phyloP scores from a whole-genome alignment of 768 basidiomycete genomes.

The Lentinula lateritia region DNA sequence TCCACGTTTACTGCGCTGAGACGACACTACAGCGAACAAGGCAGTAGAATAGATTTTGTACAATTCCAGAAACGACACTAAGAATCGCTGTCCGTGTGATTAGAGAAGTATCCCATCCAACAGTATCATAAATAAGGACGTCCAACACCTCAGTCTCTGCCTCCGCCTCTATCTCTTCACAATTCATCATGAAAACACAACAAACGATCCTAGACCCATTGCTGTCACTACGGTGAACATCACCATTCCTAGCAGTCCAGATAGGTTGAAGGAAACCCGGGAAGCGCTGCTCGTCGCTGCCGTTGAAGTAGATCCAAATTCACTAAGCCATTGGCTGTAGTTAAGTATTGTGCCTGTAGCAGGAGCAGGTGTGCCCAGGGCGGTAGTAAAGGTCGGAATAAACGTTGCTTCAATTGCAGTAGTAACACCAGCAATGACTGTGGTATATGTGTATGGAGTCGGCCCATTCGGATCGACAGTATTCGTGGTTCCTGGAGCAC shows the following conservation, averaged over 20 bases:
- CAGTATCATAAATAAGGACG: background rate
- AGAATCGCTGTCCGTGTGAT: background rate
- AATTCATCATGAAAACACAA: background rate
- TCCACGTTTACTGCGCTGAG: background rate
- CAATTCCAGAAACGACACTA: background rate
- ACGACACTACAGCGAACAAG: background rate
- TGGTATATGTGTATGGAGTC: conserved; percentile 9
- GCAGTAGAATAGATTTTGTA: background rate
- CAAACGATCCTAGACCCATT: background rate
- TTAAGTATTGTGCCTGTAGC: conserved; percentile 4
- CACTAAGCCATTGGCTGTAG: conserved; percentile 5
- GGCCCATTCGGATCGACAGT: background rate
- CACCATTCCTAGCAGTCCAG: background rate
- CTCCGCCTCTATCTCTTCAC: background rate
- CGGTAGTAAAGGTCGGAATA: conserved; percentile 3
- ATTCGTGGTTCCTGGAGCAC: background rate
- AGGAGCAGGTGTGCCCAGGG: background rate
- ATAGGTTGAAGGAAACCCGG: background rate
- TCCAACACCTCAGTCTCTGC: background rate
- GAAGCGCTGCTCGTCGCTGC: background rate
- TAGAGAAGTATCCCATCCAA: background rate
- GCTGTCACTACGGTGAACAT: background rate
- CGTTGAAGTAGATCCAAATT: conserved; percentile 1
- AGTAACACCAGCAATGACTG: conserved; percentile 2
- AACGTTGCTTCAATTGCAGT: conserved; percentile 3